Evolutionary conservation across 331 rosid genomes (phyloP).

Genomic region (Acacia pycnantha): DNA sequence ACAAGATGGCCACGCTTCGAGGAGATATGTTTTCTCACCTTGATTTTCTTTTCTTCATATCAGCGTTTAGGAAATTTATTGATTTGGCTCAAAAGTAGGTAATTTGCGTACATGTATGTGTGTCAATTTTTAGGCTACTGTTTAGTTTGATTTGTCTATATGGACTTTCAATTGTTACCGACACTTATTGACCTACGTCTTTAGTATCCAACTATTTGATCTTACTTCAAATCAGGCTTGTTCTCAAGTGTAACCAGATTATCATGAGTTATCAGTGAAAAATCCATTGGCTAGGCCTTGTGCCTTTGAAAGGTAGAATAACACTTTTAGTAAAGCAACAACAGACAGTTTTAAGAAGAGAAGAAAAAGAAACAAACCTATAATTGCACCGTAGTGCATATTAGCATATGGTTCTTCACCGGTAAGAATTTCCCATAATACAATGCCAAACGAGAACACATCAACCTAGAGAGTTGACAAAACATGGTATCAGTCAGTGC

Average conservation of each 20-base stretch:
- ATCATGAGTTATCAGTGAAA: not conserved
- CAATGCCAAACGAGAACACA: constrained; percentile 93
- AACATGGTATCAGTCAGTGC: constrained; percentile 24
- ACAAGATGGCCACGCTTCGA: not conserved
- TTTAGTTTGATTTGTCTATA: not conserved
- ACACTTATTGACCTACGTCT: not conserved
- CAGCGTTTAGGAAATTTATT: not conserved
- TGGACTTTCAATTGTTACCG: not conserved
- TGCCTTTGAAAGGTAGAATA: constrained; percentile 5
- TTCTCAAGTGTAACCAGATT: not conserved
- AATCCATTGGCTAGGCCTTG: constrained; percentile 6
- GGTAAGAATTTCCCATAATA: constrained; percentile 92
- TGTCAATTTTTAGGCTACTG: not conserved
- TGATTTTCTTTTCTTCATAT: not conserved
- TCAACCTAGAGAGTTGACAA: constrained; percentile 66
- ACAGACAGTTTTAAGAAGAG: constrained; percentile 11
- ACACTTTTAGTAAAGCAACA: constrained; percentile 5
- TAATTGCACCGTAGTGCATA: constrained; percentile 98
- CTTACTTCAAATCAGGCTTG: not conserved
- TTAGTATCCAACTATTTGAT: not conserved
- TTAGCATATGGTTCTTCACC: constrained; percentile 99
- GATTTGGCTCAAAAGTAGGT: not conserved
- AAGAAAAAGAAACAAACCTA: constrained; percentile 50
- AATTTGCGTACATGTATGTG: not conserved
- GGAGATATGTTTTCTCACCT: not conserved